Percentiles rank a stretch among this genome's conserved stretches.
Evolutionary conservation across 768 basidiomycete genomes (phyloP).

Genomic region (Holtermannia corniformis): DNA sequence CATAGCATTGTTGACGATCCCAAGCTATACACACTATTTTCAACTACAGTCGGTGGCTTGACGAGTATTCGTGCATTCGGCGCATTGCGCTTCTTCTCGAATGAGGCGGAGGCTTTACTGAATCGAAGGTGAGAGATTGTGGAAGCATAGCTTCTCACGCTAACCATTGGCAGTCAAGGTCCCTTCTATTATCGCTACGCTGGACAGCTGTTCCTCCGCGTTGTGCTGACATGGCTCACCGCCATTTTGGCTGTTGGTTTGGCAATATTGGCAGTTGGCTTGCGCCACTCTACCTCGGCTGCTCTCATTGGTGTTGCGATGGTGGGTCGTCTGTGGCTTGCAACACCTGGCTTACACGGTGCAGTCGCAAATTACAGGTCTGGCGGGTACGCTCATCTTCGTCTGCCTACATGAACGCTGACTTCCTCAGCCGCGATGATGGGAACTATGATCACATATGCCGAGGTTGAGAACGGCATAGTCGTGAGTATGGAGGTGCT

Average conservation of each 20-base stretch:
- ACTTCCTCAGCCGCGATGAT: neutral
- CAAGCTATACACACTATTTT: slow-evolving; percentile 3
- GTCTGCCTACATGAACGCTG: neutral
- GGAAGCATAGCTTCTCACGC: too few relatives aligned
- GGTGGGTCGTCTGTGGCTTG: neutral
- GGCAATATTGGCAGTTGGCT: slow-evolving; percentile 1
- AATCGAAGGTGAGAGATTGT: neutral
- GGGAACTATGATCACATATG: slow-evolving; percentile 1
- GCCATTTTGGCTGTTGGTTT: slow-evolving; percentile 6
- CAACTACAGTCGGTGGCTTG: neutral
- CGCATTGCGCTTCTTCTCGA: slow-evolving; percentile 2
- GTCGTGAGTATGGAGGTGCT: neutral
- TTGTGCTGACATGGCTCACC: slow-evolving; percentile 1
- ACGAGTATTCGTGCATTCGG: slow-evolving; percentile 1
- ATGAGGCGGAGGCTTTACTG: neutral
- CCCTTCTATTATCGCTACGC: slow-evolving; percentile 3
- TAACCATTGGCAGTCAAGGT: slow-evolving; percentile 3
- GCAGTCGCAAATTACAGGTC: neutral
- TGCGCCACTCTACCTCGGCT: neutral
- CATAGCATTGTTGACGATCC: too few relatives aligned
- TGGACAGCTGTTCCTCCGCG: slow-evolving; percentile 1
- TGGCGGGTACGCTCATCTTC: neutral
- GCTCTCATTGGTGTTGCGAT: slow-evolving; percentile 4
- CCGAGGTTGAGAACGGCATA: neutral
- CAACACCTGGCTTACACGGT: neutral